Base-by-base conservation (phyloP, 2,329 filamentous ascomycete genomes). In the Lachnellula suecica region DNA sequence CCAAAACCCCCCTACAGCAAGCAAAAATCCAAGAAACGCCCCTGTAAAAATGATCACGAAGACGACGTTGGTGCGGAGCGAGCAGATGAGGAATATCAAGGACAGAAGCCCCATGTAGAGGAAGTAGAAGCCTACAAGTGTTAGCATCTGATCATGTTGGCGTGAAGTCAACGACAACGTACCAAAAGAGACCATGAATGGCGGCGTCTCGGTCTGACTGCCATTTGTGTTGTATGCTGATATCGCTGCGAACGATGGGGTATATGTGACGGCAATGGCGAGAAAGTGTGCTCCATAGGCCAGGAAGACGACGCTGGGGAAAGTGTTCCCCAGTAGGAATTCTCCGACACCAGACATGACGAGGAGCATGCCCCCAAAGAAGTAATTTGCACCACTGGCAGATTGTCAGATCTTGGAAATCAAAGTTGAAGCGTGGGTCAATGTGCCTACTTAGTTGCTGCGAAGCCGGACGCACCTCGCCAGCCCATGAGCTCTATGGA, bases 41-140 rank as follows among this genome's bases (percentile, higher is more conserved):
- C 74, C 75, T 53, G 84, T 64, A 73, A 91, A 91, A 69, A 91
- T 86, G 53, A 83, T 59, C 62, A 88, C 78, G 69, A 89, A 89
- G 68, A 82, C 76, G n/a, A 89, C 55, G 68, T 91, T 91, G 25
- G 86, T 91, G 46, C 88, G 82, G 25, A 89, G 72, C 1, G 87
- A 78, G 70, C 84, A 86, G 66, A 91, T 73, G 49, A 89, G 71
- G 72, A 59, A 63, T 43, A 63, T 54, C 17, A 63, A 51, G 47
- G 58, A 61, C 17, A 62, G 51, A 8, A 64, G 27, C 11, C 53
- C 55, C 59, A 64, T 64, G 50, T 62, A 63, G 44, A 63, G n/a
- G 8, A 59, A 50, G 53, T 61, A 64, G 54, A 60, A 63, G 13
- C 31, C 31, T 35, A n/a, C 4, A 17, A 35, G 17, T n/a, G 31